phyloP scores from a whole-genome alignment of 2,329 filamentous ascomycete genomes.

The Microdochium paspali region DNA sequence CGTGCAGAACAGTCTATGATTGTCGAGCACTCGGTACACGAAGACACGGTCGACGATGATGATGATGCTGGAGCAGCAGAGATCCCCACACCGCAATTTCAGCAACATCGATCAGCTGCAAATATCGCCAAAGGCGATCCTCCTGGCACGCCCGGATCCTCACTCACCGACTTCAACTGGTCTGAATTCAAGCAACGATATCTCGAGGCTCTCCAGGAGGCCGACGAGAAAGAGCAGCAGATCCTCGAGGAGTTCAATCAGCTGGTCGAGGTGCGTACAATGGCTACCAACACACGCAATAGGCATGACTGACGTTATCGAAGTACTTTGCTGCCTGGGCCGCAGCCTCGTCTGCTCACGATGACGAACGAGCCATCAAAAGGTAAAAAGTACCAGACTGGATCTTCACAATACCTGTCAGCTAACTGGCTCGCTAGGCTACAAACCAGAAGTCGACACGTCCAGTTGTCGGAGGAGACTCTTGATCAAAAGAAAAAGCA shows the following conservation, averaged over 20 bases:
- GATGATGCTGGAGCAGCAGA: not conserved
- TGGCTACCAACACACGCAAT: not conserved
- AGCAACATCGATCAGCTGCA: not conserved
- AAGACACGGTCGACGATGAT: not conserved
- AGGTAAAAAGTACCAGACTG: slow-evolving; percentile 37
- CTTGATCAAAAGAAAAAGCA: slow-evolving; percentile 70
- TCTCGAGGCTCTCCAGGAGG: slow-evolving; percentile 51
- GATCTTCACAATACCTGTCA: slow-evolving; percentile 5
- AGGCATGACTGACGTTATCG: slow-evolving; percentile 5
- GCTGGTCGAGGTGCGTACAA: slow-evolving; percentile 50
- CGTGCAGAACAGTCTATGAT: not conserved
- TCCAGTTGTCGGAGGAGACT: slow-evolving; percentile 62
- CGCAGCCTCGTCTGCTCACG: slow-evolving; percentile 58
- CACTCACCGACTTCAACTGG: slow-evolving; percentile 62
- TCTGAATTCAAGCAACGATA: slow-evolving; percentile 64
- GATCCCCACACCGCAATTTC: not conserved
- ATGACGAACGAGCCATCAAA: slow-evolving; percentile 69
- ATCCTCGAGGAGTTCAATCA: slow-evolving; percentile 58
- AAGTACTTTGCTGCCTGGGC: slow-evolving; percentile 80
- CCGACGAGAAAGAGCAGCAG: slow-evolving; percentile 53
- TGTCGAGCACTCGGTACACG: not conserved
- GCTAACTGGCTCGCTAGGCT: slow-evolving; percentile 38
- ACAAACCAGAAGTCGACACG: slow-evolving; percentile 68
- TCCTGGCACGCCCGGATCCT: slow-evolving; percentile 38
- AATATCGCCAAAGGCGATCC: slow-evolving; percentile 24